Base-by-base conservation (phyloP, 192 early-diverging fungal genomes). In the Backusella westeae region DNA sequence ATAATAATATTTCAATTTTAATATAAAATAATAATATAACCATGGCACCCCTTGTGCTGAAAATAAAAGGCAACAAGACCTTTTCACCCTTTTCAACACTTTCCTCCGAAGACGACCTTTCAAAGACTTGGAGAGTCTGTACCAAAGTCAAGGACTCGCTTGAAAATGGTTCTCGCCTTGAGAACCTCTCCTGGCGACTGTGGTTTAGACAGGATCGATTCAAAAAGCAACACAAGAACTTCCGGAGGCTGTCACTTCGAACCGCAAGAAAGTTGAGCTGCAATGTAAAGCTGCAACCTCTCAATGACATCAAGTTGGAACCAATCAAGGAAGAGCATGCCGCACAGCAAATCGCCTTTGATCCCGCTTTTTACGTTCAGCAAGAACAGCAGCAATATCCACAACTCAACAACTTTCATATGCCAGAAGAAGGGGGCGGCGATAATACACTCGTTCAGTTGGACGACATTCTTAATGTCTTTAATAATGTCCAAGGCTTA, bases 171-270 rank as follows among this genome's bases (percentile, higher is more conserved):
- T 89, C 87, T 49, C 91, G 94, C 21, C 81, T 94, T 21, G 94
- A 95, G 76, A 95, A 95, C 75, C 86, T 94, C 70, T 94, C 93
- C n/a, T 95, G 94, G 94, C 84, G 94, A 39, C 81, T 95, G 32
- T 95, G 94, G 94, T 93, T 94, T 74, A 81, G 59, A 44, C 74
- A 75, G 19, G 26, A 42, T 34, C 79, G 86, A 35, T 17, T 49
- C 68, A 69, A 69, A 38, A 23, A 39, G 17, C 35, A 63, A 7
- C 35, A 69, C 35, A 69, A 35, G 29, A 14, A 41, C 15, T 71
- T 71, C 34, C 9, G 44, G 7, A 71, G 41, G 9, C 6, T 71
- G 42, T 49, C 70, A 14, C 29, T 71, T 17, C 4, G 39, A 12
- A 71, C 70, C 0, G 39, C 70, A 32, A 36, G 70, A 71, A 71